Conservation (phyloP, 768 basidiomycete genomes). For the Trametes punicea region DNA sequence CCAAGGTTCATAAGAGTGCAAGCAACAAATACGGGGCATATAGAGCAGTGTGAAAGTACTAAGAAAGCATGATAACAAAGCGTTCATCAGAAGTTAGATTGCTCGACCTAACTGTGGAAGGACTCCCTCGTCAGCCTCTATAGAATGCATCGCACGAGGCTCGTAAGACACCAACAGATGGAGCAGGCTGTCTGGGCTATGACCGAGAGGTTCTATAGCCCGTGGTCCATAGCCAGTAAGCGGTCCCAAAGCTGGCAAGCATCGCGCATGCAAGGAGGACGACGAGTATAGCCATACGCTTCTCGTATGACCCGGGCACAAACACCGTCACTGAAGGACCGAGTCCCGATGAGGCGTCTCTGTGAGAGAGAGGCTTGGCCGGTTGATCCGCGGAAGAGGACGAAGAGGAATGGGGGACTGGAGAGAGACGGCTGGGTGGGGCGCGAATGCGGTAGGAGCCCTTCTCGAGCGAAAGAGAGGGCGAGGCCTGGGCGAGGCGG, state of each 20-base stretch:
- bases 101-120: no score
- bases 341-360: not conserved
- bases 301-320: conserved; percentile 27
- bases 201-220: conserved; percentile 41
- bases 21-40: no score
- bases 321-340: not conserved
- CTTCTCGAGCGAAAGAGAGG: conserved; percentile 63
- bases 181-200: not conserved
- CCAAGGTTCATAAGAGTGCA: no score
- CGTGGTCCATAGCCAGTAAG: conserved; percentile 62
- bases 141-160: no score
- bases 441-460: conserved; percentile 64
- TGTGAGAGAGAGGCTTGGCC: not conserved
- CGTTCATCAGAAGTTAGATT: no score
- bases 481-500: conserved; percentile 40
- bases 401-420: no score
- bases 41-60: no score
- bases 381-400: not conserved
- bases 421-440: conserved; percentile 27
- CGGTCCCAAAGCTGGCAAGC: conserved; percentile 51
- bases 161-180: no score
- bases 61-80: no score
- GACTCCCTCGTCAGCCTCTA: no score
- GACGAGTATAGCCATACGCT: conserved; percentile 42
- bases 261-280: conserved; percentile 45